Evolutionary conservation across 2,329 filamentous ascomycete species (phyloP).

Genomic region (Colletotrichum cuscutae): DNA sequence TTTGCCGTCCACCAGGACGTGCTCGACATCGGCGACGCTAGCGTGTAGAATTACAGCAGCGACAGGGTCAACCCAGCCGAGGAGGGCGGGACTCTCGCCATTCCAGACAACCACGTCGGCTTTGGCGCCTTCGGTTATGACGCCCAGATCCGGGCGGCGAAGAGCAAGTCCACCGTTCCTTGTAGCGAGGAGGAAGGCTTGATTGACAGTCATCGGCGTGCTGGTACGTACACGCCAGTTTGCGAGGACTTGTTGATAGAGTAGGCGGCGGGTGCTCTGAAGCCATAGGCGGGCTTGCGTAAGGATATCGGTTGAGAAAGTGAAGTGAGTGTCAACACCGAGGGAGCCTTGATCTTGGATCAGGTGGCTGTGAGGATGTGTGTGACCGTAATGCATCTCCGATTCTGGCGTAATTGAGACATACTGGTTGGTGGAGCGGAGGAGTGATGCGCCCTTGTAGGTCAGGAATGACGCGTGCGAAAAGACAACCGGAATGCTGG

Average conservation of each 20-base stretch:
- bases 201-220: slow-evolving; percentile 63
- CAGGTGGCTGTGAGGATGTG: slow-evolving; percentile 53
- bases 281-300: slow-evolving; percentile 66
- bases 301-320: slow-evolving; percentile 60
- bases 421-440: slow-evolving; percentile 61
- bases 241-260: slow-evolving; percentile 51
- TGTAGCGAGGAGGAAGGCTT: slow-evolving; percentile 67
- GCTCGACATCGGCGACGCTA: slow-evolving; percentile 60
- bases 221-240: slow-evolving; percentile 54
- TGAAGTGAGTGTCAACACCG: slow-evolving; percentile 65
- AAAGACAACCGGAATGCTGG: slow-evolving; percentile 59
- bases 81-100: slow-evolving; percentile 56
- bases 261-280: slow-evolving; percentile 52
- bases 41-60: slow-evolving; percentile 67
- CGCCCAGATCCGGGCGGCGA: slow-evolving; percentile 60
- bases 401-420: slow-evolving; percentile 68
- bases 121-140: slow-evolving; percentile 59
- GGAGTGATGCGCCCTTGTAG: slow-evolving; percentile 48
- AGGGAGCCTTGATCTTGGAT: slow-evolving; percentile 62
- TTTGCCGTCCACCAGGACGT: slow-evolving; percentile 60
- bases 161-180: slow-evolving; percentile 62
- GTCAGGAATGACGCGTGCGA: slow-evolving; percentile 61
- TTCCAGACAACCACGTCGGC: slow-evolving; percentile 66
- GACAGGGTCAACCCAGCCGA: slow-evolving; percentile 66
- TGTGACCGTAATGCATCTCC: slow-evolving; percentile 68